A percentile compares a stretch with the other conserved stretches of the same genome.
phyloP scores from a whole-genome alignment of 495 filamentous ascomycete genomes.

The Podospora tetraspora region DNA sequence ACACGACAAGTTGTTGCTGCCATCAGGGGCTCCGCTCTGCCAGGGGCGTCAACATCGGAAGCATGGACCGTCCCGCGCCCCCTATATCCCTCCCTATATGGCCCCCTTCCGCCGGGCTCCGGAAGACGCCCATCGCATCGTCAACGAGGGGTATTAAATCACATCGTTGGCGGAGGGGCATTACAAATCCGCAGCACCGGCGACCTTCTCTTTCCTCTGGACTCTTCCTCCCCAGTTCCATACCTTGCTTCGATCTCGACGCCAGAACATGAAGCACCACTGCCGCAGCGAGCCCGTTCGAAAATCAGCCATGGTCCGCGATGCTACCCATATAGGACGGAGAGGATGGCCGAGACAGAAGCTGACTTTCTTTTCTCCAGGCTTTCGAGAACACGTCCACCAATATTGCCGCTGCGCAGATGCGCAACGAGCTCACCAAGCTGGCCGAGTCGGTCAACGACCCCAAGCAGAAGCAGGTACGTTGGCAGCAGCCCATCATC shows the following conservation, averaged over 20 bases:
- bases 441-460: constrained; percentile 88
- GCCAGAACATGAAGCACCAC: background rate
- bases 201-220: background rate
- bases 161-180: background rate
- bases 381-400: constrained; percentile 99
- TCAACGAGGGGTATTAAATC: background rate
- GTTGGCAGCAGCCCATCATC: background rate
- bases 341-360: background rate
- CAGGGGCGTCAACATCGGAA: background rate
- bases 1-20: background rate
- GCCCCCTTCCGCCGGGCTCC: background rate
- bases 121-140: background rate
- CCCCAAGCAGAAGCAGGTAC: constrained; percentile 72
- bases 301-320: background rate
- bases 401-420: constrained; percentile 94
- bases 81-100: background rate
- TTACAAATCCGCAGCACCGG: background rate
- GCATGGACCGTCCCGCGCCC: background rate
- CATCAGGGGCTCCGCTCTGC: background rate
- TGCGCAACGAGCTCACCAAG: constrained; percentile 94
- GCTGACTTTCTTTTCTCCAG: constrained; percentile 39
- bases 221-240: background rate
- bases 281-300: background rate
- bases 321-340: background rate
- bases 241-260: background rate